A percentile compares a stretch with the other conserved stretches of the same genome.
Conservation (phyloP, 192 early-diverging fungal genomes). For the Lobosporangium transversale region DNA sequence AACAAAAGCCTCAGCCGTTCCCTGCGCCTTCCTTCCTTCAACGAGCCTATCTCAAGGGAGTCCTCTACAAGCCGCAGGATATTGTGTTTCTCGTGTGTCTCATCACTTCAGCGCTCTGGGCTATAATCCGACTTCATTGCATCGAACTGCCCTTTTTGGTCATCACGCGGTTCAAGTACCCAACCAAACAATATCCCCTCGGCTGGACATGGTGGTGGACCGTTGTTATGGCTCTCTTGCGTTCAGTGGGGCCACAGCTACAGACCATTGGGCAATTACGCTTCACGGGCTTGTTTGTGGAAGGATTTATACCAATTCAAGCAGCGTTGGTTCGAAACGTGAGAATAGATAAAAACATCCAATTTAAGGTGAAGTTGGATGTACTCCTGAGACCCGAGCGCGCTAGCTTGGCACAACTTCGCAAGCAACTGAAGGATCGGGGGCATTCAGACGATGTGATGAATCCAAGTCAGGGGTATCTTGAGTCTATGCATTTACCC, state of each 20-base stretch:
- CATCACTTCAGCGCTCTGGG: background rate
- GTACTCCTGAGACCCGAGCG: slow-evolving; percentile 16
- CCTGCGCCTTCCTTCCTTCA: slow-evolving; percentile 15
- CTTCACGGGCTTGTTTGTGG: slow-evolving; percentile 15
- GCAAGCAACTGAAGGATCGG: background rate
- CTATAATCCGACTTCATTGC: slow-evolving; percentile 26
- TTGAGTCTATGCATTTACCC: slow-evolving; percentile 35
- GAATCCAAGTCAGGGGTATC: slow-evolving; percentile 28
- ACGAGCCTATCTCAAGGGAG: slow-evolving; percentile 22
- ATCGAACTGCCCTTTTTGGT: slow-evolving; percentile 32
- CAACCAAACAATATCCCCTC: slow-evolving; percentile 21
- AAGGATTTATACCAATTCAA: slow-evolving; percentile 6
- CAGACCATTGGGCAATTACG: slow-evolving; percentile 20
- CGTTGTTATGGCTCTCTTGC: slow-evolving; percentile 16
- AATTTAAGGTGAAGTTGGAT: slow-evolving; percentile 21
- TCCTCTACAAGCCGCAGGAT: slow-evolving; percentile 35
- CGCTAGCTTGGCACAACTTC: slow-evolving; percentile 5
- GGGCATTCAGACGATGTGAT: slow-evolving; percentile 2
- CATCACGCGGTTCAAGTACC: slow-evolving; percentile 17
- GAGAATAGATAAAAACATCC: slow-evolving; percentile 16
- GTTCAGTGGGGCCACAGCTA: background rate
- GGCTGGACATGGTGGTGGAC: slow-evolving; percentile 38
- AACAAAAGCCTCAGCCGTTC: background rate
- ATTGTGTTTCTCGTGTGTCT: slow-evolving; percentile 10
- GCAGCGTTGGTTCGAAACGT: background rate